Percentiles rank a stretch among this genome's conserved stretches.
phyloP scores from a whole-genome alignment of 1,284 basidiomycete species.

The Heterobasidion parviporum region DNA sequence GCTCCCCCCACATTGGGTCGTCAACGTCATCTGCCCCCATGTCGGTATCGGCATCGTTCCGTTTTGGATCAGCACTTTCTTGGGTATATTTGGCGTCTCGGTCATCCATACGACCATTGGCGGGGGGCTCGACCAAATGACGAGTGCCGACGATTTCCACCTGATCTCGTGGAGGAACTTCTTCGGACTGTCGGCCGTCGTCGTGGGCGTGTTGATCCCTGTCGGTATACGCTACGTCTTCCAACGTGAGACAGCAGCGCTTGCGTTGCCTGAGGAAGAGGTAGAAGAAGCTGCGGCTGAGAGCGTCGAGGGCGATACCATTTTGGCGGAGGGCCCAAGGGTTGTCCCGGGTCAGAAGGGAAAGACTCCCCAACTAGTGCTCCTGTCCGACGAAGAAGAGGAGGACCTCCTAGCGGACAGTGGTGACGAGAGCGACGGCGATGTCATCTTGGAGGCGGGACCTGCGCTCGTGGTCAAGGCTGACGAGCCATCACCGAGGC shows the following conservation, averaged over 20 bases:
- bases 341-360: constrained; percentile 28
- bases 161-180: constrained; percentile 86
- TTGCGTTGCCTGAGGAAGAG: constrained; percentile 35
- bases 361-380: constrained; percentile 18
- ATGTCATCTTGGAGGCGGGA: constrained; percentile 62
- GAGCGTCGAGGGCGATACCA: constrained; percentile 34
- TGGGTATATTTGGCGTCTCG: constrained; percentile 87
- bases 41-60: constrained; percentile 79
- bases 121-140: constrained; percentile 91
- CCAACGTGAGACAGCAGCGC: constrained; percentile 36
- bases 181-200: constrained; percentile 74
- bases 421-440: constrained; percentile 36
- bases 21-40: constrained; percentile 92
- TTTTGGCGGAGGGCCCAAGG: constrained; percentile 45
- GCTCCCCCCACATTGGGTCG: constrained; percentile 94
- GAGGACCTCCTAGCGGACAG: constrained; percentile 23
- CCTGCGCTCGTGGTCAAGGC: constrained; percentile 32
- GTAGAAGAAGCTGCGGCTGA: constrained; percentile 16
- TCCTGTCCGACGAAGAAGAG: constrained; percentile 27
- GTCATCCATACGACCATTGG: constrained; percentile 97
- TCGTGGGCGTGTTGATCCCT: constrained; percentile 86
- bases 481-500: background rate
- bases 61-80: constrained; percentile 88
- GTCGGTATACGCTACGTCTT: constrained; percentile 80
- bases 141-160: constrained; percentile 85